Base-by-base conservation (phyloP, 116 monocot genomes). In the Iris pallida region DNA sequence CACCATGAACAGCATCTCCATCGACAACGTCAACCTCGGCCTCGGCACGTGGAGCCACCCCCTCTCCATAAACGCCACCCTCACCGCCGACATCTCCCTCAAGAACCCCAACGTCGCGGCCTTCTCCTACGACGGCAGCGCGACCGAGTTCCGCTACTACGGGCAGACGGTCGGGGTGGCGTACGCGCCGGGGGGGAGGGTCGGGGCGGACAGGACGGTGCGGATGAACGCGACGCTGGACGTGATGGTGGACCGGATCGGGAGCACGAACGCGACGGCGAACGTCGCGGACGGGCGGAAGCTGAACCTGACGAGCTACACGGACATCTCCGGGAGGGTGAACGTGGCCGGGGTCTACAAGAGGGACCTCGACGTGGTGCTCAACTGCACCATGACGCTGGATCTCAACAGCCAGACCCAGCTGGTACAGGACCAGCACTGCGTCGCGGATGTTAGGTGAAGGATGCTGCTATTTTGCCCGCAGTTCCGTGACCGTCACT, bases 71-170 rank as follows among this genome's bases (percentile, higher is more conserved):
- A 79, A 78, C 71, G 45, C 75, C 20, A 76, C 83, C 43, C 71
- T 87, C 9, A 56, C 53, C 14, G 84, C 84, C 42, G 80, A 80
- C 63, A 70, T 82, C 44, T 89, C 82, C 2, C 73, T 94, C 55
- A 68, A 59, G 71, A 94, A 94, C 80, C 87, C 82, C 1, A 90
- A 94, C 79, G 70, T 67, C 7, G 76, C 78, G 2, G 58, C 80
- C 6, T 79, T 78, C 68, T 45, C 73, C 45, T 90, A 75, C 78
- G 62, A 64, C 19, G 13, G 16, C 13, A 85, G 71, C 74, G 16
- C 57, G 15, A 94, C 85, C 5, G 72, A 76, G 42, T 63, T 90
- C 61, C 83, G 73, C 76, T 87, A 81, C 80, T 5, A 41, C 8
- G 86, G 55, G 40, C 17, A 13, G 19, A 40, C 55, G 54, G 68